Evolutionary conservation across 2,329 filamentous ascomycete species (phyloP).

Genomic region (Alternaria burnsii): DNA sequence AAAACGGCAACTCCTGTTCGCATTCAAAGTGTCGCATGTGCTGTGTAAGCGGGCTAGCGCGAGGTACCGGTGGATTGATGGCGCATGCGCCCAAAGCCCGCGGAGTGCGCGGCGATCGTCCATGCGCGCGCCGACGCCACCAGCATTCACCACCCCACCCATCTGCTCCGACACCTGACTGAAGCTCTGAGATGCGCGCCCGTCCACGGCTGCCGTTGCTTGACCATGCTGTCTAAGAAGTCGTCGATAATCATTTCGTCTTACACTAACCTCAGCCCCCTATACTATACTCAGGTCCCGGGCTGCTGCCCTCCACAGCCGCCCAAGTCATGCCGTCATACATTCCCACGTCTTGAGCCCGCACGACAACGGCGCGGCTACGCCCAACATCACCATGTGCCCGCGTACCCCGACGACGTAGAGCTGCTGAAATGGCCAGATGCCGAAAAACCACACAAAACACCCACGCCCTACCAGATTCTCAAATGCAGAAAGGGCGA

Average conservation of each 20-base stretch:
- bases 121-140: conserved; percentile 5
- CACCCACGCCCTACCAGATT: conserved; percentile 90
- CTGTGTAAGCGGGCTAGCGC: conserved; percentile 4
- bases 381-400: conserved; percentile 35
- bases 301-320: conserved; percentile 31
- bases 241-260: conserved; percentile 24
- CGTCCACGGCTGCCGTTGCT: conserved; percentile 27
- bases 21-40: neutral
- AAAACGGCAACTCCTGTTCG: conserved; percentile 1
- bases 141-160: conserved; percentile 18
- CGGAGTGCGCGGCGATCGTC: neutral
- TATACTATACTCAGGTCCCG: conserved; percentile 25
- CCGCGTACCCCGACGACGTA: conserved; percentile 23
- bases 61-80: neutral
- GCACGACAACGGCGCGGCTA: conserved; percentile 32
- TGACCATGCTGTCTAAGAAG: conserved; percentile 51
- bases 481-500: conserved; percentile 69
- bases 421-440: conserved; percentile 46
- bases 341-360: conserved; percentile 39
- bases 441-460: conserved; percentile 47
- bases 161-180: conserved; percentile 9
- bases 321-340: conserved; percentile 51
- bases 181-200: conserved; percentile 32
- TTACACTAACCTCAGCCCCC: conserved; percentile 30
- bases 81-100: neutral